Percentiles rank a stretch among this genome's conserved stretches.
Evolutionary conservation across 1,284 basidiomycete genomes (phyloP).

Genomic region (Hypsizygus ulmarius): DNA sequence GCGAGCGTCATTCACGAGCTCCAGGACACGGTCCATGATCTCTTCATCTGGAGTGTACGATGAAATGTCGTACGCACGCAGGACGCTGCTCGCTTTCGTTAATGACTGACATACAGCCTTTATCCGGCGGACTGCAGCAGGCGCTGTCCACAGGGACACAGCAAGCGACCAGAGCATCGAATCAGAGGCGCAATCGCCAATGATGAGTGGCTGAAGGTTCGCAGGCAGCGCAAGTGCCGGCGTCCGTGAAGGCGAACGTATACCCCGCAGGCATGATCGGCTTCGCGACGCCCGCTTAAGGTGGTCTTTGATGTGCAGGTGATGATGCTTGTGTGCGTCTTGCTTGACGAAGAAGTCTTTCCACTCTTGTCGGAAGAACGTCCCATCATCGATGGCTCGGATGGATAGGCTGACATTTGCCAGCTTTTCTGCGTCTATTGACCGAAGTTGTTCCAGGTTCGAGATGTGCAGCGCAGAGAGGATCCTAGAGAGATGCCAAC

Average conservation of each 20-base stretch:
- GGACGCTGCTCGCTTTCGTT: constrained; percentile 52
- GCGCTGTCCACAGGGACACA: constrained; percentile 59
- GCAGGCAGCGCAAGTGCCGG: constrained; percentile 27
- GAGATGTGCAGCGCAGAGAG: constrained; percentile 53
- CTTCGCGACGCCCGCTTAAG: constrained; percentile 25
- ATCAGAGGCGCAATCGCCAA: constrained; percentile 69
- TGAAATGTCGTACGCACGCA: constrained; percentile 68
- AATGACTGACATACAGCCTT: constrained; percentile 72
- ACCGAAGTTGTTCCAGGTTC: constrained; percentile 58
- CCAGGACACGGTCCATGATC: constrained; percentile 60
- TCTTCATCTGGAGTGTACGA: constrained; percentile 57
- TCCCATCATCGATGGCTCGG: constrained; percentile 64
- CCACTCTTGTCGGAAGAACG: constrained; percentile 64
- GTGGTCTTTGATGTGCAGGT: constrained; percentile 25
- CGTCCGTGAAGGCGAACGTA: constrained; percentile 23
- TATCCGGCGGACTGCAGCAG: constrained; percentile 58
- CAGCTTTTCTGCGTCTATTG: constrained; percentile 53
- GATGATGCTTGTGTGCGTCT: constrained; percentile 35
- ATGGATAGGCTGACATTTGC: constrained; percentile 45
- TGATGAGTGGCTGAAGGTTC: constrained; percentile 62
- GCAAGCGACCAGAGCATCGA: constrained; percentile 58
- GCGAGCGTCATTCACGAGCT: constrained; percentile 69
- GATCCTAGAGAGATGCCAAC: constrained; percentile 62
- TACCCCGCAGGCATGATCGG: constrained; percentile 24
- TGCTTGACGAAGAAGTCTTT: constrained; percentile 44